Evolutionary conservation across 768 basidiomycete genomes (phyloP), one percentile per base, ranked within the genome.

Genomic region (Tricholoma matsutake): DNA sequence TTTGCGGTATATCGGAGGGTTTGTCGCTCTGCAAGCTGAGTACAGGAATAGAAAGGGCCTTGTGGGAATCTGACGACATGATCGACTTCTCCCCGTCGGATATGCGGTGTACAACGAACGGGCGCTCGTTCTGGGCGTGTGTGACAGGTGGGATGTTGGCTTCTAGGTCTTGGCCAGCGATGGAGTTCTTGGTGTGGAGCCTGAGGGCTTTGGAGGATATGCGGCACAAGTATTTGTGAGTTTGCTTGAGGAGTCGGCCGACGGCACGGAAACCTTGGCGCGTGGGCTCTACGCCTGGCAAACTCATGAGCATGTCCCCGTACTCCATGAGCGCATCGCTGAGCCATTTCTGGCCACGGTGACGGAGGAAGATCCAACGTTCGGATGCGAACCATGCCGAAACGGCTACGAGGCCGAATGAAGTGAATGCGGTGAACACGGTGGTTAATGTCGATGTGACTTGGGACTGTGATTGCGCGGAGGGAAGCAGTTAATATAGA

Each of bases 371-470:
- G 13, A 84, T 79, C 80, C 82, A 87, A 9, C 85, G 82, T 68
- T 91, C 89, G 4, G 83, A 86, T 11, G 85, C 83, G 67, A 90
- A 88, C 89, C 89, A 91, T 1, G 83, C 74, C 0, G 88, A 89
- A 6, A 90, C 89, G 3, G 88, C 87, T 9, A 81, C 75, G 10
- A 90, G 81, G 52, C 88, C 88, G 64, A 89, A 87, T 10, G 84
- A 86, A 11, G 88, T 89, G 70, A 88, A 85, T 3, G 85, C 79
- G 34, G 90, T 92, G 65, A 92, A 83, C 34, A 92, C 84, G 6
- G 91, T 88, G 16, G 90, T 91, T 61, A 92, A 79, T 0, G 84
- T 86, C 22, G 85, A 87, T 1, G 89, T 90, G 37, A 87, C 75
- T 13, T 64, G 65, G 32, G 82, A 75, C 88, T 93, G 69, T 51